These are phyloP conservation scores for Gomphus sp. DNA, from an alignment of 1,284 basidiomycete genomes.

Conservation along the genomic window DNA sequence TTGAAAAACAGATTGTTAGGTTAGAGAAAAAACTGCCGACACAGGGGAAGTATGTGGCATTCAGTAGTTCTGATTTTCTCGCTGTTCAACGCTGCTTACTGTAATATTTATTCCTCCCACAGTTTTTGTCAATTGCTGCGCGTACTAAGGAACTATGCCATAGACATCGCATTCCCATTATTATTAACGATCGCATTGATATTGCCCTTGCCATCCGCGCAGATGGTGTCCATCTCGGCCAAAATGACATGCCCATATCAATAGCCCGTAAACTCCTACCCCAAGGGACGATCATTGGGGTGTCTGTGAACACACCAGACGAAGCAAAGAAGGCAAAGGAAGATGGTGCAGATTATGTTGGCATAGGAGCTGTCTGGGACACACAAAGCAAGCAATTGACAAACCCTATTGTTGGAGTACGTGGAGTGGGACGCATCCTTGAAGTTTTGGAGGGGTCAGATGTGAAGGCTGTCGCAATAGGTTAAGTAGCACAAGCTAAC, in stretches of 20 bases:
- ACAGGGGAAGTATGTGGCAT: slow-evolving; percentile 55
- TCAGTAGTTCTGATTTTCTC: not conserved
- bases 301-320: slow-evolving; percentile 67
- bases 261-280: slow-evolving; percentile 69
- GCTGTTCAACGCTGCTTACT: not conserved
- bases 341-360: slow-evolving; percentile 40
- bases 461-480: slow-evolving; percentile 75
- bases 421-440: slow-evolving; percentile 60
- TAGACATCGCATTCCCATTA: slow-evolving; percentile 73
- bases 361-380: slow-evolving; percentile 37
- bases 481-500: slow-evolving; percentile 34
- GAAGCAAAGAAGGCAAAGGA: slow-evolving; percentile 40
- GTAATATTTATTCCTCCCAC: not conserved
- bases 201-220: slow-evolving; percentile 73
- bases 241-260: slow-evolving; percentile 76
- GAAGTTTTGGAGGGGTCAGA: slow-evolving; percentile 50
- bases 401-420: slow-evolving; percentile 47
- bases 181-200: slow-evolving; percentile 91
- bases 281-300: slow-evolving; percentile 65
- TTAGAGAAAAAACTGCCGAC: slow-evolving; percentile 77
- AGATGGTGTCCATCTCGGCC: slow-evolving; percentile 85
- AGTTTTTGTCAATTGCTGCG: slow-evolving; percentile 77
- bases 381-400: slow-evolving; percentile 61
- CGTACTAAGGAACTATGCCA: slow-evolving; percentile 70
- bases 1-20: slow-evolving; percentile 56